A percentile compares a stretch with the other conserved stretches of the same genome.
Evolutionary conservation across 1,139 yeast species (phyloP).

Genomic region (Hemisphaericaspora xylofermentans): DNA sequence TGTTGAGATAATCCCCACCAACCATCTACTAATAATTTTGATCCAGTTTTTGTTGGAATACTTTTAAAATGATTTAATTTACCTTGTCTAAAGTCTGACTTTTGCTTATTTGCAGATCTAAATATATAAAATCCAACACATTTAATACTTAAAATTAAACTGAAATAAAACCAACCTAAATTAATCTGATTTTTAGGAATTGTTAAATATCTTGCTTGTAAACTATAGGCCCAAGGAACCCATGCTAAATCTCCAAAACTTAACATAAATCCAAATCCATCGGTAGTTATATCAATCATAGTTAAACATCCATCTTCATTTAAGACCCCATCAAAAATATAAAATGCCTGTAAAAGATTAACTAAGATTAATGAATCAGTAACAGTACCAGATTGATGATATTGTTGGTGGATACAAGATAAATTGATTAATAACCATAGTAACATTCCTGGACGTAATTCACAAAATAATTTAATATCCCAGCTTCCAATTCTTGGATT

Average conservation of each 20-base stretch:
- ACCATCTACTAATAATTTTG: constrained; percentile 80
- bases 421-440: constrained; percentile 81
- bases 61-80: constrained; percentile 63
- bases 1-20: constrained; percentile 98
- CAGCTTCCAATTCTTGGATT: constrained; percentile 85
- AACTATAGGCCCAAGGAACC: constrained; percentile 89
- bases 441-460: constrained; percentile 90
- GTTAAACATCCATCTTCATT: constrained; percentile 87
- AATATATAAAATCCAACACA: constrained; percentile 75
- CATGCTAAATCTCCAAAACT: constrained; percentile 91
- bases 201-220: constrained; percentile 82
- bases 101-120: constrained; percentile 80
- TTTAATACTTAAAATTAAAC: constrained; percentile 45
- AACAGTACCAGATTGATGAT: constrained; percentile 55
- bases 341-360: constrained; percentile 70
- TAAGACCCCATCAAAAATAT: constrained; percentile 86
- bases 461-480: constrained; percentile 90
- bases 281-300: constrained; percentile 95
- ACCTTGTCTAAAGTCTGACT: constrained; percentile 80
- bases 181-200: constrained; percentile 53
- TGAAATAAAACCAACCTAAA: constrained; percentile 44
- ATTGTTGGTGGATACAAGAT: constrained; percentile 81
- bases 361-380: constrained; percentile 74
- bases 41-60: constrained; percentile 73
- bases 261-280: constrained; percentile 96